phyloP scores from a whole-genome alignment of 495 filamentous ascomycete genomes.

The Stereocaulon alpinum region DNA sequence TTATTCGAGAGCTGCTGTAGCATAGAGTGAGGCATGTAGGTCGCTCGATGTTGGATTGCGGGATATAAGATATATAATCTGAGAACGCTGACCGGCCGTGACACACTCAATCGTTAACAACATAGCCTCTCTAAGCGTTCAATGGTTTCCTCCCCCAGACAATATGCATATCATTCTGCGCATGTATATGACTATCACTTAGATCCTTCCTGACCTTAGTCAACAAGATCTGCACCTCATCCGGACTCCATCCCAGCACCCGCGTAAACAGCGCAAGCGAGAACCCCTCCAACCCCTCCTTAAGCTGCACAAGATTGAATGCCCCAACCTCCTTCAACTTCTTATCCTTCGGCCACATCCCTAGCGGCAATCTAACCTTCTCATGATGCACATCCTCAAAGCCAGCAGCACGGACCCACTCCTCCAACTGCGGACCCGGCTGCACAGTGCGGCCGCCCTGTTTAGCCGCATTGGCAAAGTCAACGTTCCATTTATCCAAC shows the following conservation, averaged over 20 bases:
- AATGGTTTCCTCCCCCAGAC: constrained; percentile 4
- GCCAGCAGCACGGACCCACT: constrained; percentile 20
- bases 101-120: background rate
- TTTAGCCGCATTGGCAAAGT: constrained; percentile 1
- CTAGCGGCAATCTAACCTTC: constrained; percentile 22
- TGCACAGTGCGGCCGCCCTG: constrained; percentile 6
- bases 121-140: background rate
- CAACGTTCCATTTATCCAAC: constrained; percentile 10
- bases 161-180: constrained; percentile 17
- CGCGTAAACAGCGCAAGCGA: constrained; percentile 41
- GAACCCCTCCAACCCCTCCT: constrained; percentile 35
- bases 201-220: constrained; percentile 43
- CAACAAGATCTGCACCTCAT: constrained; percentile 48
- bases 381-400: constrained; percentile 21
- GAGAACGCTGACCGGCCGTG: background rate
- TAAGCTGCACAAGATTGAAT: constrained; percentile 31
- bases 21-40: too few species aligned
- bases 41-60: too few species aligned
- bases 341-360: constrained; percentile 26
- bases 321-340: constrained; percentile 19
- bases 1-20: too few species aligned
- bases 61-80: too few species aligned
- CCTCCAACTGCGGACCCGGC: constrained; percentile 17
- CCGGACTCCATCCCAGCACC: constrained; percentile 43
- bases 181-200: constrained; percentile 39